Conservation (phyloP, 257 asterid species). For the Striga asiatica region DNA sequence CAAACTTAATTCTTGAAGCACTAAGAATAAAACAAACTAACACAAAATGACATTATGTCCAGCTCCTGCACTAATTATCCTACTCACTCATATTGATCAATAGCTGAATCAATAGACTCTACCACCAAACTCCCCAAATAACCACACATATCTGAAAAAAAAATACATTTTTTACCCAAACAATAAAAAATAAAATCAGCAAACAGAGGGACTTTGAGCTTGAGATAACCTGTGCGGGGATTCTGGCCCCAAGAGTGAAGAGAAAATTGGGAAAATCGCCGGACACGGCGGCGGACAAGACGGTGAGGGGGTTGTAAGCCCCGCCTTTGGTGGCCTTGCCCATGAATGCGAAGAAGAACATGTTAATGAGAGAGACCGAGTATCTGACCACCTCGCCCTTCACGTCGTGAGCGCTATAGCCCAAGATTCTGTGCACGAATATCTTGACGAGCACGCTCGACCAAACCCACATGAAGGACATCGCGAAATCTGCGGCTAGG, state of each 20-base stretch:
- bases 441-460: conserved; percentile 62
- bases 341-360: conserved; percentile 57
- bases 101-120: background rate
- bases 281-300: conserved; percentile 52
- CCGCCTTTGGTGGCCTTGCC: conserved; percentile 45
- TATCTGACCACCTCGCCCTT: conserved; percentile 46
- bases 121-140: too few species aligned
- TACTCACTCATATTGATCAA: background rate
- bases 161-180: too few species aligned
- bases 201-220: background rate
- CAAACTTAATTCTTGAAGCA: too few species aligned
- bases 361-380: conserved; percentile 31
- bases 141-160: too few species aligned
- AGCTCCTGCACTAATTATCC: background rate
- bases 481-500: conserved; percentile 50
- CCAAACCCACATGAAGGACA: conserved; percentile 86
- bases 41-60: background rate
- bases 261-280: conserved; percentile 49
- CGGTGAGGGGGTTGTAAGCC: conserved; percentile 72
- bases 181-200: too few species aligned
- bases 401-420: conserved; percentile 30
- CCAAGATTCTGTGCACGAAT: conserved; percentile 39
- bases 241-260: conserved; percentile 31
- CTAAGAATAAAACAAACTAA: too few species aligned
- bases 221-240: conserved; percentile 28